Conservation (phyloP, 2,329 filamentous ascomycete genomes). For the Coniella vitis region DNA sequence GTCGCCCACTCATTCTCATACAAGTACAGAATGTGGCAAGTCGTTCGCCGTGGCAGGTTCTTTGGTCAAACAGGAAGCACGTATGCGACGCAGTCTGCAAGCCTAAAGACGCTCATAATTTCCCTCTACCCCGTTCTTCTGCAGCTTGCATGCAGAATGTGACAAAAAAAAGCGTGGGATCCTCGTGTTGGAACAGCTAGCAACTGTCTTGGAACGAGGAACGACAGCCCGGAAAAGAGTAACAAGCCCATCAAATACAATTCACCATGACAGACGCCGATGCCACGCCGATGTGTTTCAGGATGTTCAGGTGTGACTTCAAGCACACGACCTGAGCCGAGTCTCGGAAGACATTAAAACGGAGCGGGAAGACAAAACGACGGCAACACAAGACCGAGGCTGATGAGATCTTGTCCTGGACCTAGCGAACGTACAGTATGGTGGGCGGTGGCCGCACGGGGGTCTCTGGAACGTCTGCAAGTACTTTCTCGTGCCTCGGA, state of each 20-base stretch:
- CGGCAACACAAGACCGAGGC: background rate
- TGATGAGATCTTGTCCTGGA: background rate
- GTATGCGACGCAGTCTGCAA: background rate
- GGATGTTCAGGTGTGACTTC: background rate
- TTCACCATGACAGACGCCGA: background rate
- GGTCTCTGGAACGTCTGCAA: constrained; percentile 13
- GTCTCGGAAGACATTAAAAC: no score
- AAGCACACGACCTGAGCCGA: background rate
- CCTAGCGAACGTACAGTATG: background rate
- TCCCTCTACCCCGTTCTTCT: constrained; percentile 9
- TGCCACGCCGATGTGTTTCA: background rate
- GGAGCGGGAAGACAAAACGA: background rate
- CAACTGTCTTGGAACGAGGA: no score
- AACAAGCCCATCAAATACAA: no score
- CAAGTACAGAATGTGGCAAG: no score
- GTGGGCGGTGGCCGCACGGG: background rate
- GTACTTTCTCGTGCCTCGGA: constrained; percentile 12
- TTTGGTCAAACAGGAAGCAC: background rate
- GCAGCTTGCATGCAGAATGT: constrained; percentile 10
- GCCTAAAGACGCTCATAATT: constrained; percentile 2
- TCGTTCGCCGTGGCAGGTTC: background rate
- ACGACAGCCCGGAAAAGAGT: no score
- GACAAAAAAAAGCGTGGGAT: constrained; percentile 5
- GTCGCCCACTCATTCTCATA: background rate
- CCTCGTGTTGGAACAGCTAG: no score